phyloP scores from a whole-genome alignment of 2,329 filamentous ascomycete species.

The Didymellaceae sp. region DNA sequence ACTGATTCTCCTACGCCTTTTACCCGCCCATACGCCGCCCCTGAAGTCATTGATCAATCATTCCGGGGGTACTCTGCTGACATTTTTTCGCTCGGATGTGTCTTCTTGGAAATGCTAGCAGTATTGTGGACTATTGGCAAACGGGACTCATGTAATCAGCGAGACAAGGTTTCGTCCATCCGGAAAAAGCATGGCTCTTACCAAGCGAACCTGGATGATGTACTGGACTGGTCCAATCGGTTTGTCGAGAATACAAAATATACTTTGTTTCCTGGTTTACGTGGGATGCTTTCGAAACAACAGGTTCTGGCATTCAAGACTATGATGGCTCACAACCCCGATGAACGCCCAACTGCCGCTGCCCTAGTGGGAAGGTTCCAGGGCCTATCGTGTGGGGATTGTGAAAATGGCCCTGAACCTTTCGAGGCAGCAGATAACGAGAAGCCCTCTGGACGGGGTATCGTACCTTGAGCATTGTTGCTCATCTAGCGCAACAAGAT shows the following conservation, averaged over 20 bases:
- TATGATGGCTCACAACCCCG: not conserved
- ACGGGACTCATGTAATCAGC: not conserved
- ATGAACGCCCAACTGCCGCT: not conserved
- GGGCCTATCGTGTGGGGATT: not conserved
- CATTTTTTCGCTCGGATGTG: slow-evolving; percentile 34
- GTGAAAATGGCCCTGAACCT: not conserved
- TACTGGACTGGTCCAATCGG: not conserved
- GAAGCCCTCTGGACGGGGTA: too few relatives aligned
- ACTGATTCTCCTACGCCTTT: slow-evolving; percentile 26
- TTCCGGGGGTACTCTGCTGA: slow-evolving; percentile 22
- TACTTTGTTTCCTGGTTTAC: too few relatives aligned
- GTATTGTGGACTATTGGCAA: not conserved
- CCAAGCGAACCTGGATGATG: not conserved
- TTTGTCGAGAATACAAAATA: too few relatives aligned
- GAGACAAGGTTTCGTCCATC: not conserved
- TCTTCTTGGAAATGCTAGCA: slow-evolving; percentile 27
- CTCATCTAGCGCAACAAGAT: too few relatives aligned
- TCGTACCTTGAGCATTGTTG: too few relatives aligned
- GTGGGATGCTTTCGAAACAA: too few relatives aligned
- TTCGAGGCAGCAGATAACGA: not conserved
- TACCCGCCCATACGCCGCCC: slow-evolving; percentile 27
- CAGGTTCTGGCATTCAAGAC: too few relatives aligned
- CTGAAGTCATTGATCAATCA: slow-evolving; percentile 27
- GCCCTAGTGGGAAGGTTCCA: not conserved
- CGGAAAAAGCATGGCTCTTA: not conserved